Base-by-base conservation (phyloP, 129 eudicot genomes). In the Flaveria sonorensis region DNA sequence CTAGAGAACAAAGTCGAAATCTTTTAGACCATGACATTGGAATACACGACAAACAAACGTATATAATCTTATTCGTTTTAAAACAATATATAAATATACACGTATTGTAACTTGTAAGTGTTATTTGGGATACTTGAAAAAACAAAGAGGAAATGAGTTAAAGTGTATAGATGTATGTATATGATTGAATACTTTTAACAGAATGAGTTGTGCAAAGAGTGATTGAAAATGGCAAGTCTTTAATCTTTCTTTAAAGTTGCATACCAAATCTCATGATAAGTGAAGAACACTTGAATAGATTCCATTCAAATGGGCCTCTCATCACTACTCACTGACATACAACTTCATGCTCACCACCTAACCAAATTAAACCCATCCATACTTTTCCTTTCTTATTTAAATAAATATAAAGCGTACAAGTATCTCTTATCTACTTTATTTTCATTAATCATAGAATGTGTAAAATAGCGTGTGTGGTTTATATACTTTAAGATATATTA, bases 221-320 rank as follows among this genome's bases (percentile, higher is more conserved):
- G 82, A 78, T 78, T 57, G 82, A 46, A 77, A 78, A 78, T 78
- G 67, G 71, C 64, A 70, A 78, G 82, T 78, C 76, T 71, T 70
- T 70, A 15, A 75, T 78, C 76, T 71, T 70, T 70, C 10, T 26
- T 57, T 70, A 70, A 78, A 78, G 77, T 70, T 70, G 53, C 70
- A 78, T 70, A 51, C 72, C 51, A 62, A 36, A 73, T 65, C 74
- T 73, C n/a, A 65, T 73, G 63, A 71, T 63, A 63, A 64, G 68
- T 63, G 73, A 72, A 66, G 68, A 73, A 73, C 20, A 73, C 69
- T 73, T 65, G 68, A 73, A 74, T 68, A 55, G 79, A 80, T 80
- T 80, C 79, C 70, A 65, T 68, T 55, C 20, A 56, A 67, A 80
- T 80, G 84, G 84, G 84, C 79, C 84, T 80, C 56, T 72, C 75